Evolutionary conservation across 106 monocot species (phyloP).

Genomic region (Alisma plantagoaquatica): DNA sequence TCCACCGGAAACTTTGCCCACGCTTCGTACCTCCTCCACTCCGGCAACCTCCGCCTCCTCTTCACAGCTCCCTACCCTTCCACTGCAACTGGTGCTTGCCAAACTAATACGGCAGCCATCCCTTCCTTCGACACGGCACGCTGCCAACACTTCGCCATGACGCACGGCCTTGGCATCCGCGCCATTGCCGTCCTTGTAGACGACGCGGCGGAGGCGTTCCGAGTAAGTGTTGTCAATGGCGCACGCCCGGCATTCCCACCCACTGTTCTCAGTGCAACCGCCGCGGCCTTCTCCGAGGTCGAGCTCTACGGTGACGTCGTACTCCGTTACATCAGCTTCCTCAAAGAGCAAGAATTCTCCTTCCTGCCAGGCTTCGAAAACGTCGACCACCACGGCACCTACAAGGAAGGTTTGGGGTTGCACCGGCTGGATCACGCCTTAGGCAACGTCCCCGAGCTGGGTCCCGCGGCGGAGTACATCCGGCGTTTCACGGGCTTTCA

Average conservation of each 20-base stretch:
- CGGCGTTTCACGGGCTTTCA: slow-evolving; percentile 74
- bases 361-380: slow-evolving; percentile 92
- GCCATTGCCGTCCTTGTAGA: slow-evolving; percentile 66
- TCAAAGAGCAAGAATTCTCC: background rate
- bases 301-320: slow-evolving; percentile 91
- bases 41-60: slow-evolving; percentile 45
- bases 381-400: background rate
- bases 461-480: slow-evolving; percentile 38
- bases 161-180: slow-evolving; percentile 83
- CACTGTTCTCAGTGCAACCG: slow-evolving; percentile 34
- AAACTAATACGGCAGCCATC: slow-evolving; percentile 15
- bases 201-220: slow-evolving; percentile 51
- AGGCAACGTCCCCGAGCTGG: slow-evolving; percentile 66
- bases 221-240: slow-evolving; percentile 40
- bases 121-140: slow-evolving; percentile 54
- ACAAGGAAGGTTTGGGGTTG: slow-evolving; percentile 34
- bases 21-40: slow-evolving; percentile 66
- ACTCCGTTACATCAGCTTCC: slow-evolving; percentile 50
- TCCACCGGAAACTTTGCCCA: slow-evolving; percentile 73
- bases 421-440: slow-evolving; percentile 73
- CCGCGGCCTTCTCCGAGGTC: slow-evolving; percentile 60
- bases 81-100: background rate
- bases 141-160: slow-evolving; percentile 28
- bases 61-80: slow-evolving; percentile 60
- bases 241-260: slow-evolving; percentile 62